These are phyloP conservation scores for Aspergillus nanangensis DNA, from an alignment of 495 filamentous ascomycete species.

Conservation along the genomic window DNA sequence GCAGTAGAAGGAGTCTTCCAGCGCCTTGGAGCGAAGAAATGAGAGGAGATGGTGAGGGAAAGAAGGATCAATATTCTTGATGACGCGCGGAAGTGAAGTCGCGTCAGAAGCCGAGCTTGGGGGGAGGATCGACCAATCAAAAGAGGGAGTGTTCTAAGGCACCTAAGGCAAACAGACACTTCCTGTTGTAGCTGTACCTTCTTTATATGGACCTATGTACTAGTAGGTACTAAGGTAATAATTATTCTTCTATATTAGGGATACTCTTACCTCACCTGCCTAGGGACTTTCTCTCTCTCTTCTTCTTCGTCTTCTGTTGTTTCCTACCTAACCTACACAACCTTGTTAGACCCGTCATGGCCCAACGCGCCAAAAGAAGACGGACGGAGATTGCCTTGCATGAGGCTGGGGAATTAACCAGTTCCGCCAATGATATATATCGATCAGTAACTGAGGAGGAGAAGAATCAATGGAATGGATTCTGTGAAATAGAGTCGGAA, in stretches of 20 bases:
- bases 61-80: slow-evolving; percentile 5
- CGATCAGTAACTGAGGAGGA: slow-evolving; percentile 36
- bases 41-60: not conserved
- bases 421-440: slow-evolving; percentile 23
- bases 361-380: slow-evolving; percentile 28
- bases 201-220: too few relatives aligned
- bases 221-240: too few relatives aligned
- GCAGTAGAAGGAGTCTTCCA: too few relatives aligned
- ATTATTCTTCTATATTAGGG: too few relatives aligned
- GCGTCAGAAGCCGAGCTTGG: slow-evolving; percentile 11
- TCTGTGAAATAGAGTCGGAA: slow-evolving; percentile 87
- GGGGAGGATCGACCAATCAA: slow-evolving; percentile 16
- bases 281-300: not conserved
- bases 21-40: too few relatives aligned
- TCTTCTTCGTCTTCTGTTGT: not conserved
- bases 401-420: slow-evolving; percentile 6
- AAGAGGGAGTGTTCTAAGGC: not conserved
- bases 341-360: slow-evolving; percentile 22
- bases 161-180: too few relatives aligned
- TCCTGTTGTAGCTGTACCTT: too few relatives aligned
- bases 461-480: slow-evolving; percentile 62
- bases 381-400: slow-evolving; percentile 18
- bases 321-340: not conserved
- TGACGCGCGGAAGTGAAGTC: slow-evolving; percentile 10
- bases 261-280: too few relatives aligned